These are phyloP conservation scores for Stylosanthes scabra DNA, from an alignment of 331 rosid genomes.

Conservation along the genomic window DNA sequence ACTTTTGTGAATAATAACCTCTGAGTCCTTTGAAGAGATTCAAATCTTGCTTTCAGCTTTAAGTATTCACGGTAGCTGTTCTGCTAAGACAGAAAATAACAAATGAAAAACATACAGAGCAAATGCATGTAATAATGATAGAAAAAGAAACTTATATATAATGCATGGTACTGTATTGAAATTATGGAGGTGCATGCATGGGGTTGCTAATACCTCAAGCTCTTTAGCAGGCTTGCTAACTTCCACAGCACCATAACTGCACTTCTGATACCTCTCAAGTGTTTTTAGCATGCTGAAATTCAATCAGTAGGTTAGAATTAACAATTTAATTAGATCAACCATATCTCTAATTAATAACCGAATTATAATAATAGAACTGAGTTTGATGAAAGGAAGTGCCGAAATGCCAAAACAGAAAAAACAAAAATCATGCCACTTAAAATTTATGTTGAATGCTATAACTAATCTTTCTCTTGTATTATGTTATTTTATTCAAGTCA, in stretches of 20 bases:
- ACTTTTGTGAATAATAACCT: slow-evolving; percentile 54
- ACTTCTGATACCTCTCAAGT: slow-evolving; percentile 95
- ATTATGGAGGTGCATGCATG: not conserved
- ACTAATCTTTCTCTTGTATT: too few relatives aligned
- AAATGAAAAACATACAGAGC: slow-evolving; percentile 8
- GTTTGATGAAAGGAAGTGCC: too few relatives aligned
- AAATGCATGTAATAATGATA: too few relatives aligned
- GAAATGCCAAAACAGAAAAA: too few relatives aligned
- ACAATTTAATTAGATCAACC: too few relatives aligned
- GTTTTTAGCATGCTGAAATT: slow-evolving; percentile 82
- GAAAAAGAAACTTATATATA: not conserved
- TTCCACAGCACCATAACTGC: slow-evolving; percentile 95
- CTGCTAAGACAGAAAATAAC: slow-evolving; percentile 50
- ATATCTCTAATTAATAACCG: too few relatives aligned
- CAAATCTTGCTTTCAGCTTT: slow-evolving; percentile 84
- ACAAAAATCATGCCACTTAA: too few relatives aligned
- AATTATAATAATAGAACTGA: too few relatives aligned
- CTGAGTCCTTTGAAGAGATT: slow-evolving; percentile 89
- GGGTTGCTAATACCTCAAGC: slow-evolving; percentile 64
- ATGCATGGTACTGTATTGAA: too few relatives aligned
- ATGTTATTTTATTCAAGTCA: too few relatives aligned
- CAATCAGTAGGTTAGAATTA: too few relatives aligned
- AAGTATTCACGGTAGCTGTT: slow-evolving; percentile 90
- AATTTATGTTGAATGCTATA: too few relatives aligned
- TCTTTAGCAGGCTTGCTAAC: slow-evolving; percentile 84